Evolutionary conservation across 1,284 basidiomycete genomes (phyloP), one percentile per base, ranked within the genome.

Genomic region (Microbotryum scabiosae): DNA sequence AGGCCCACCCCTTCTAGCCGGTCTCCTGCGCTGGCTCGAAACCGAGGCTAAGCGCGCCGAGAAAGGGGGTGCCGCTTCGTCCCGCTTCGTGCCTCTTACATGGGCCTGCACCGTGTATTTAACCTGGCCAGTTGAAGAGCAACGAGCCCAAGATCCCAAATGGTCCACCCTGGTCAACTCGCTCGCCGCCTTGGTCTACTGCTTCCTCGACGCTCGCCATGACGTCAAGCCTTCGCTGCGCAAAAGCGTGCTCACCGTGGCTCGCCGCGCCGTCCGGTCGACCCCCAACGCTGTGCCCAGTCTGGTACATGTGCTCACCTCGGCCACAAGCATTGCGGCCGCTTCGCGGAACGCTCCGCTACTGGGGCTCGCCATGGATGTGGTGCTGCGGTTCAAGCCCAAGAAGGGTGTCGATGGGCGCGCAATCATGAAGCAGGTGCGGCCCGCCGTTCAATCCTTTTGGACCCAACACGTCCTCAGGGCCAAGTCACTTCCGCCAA

Each of bases 21-120:
- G 87, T 4, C 75, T 82, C n/a, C 83, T 86, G 67, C 81, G 85
- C 65, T 88, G 86, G 85, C 76, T 91, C 28, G 80, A 82, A 18
- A 78, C 80, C 60, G 85, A 90, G 72, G 81, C 83, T 4, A 78
- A 79, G 7, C 71, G 71, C 52, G 48, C 72, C 41, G 71, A 71
- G 57, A 72, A 70, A 47, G 57, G 59, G 2, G 54, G 64, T 54
- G 58, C 57, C 14, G 66, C 69, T 6, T 63, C 72, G 1, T 82
- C 86, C 65, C 70, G 86, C 41, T 86, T 86, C 70, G 82, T 86
- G 21, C 80, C 91, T 7, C 78, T 89, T 43, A 83, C 79, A 66
- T 91, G 88, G 87, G 78, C 82, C 8, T 85, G 84, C 70, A 79
- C 79, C 16, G 73, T 89, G 47, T 88, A 87, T 70, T 10, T 45